These are phyloP conservation scores for Golubevia sp. DNA, from an alignment of 1,284 basidiomycete species.

Conservation along the genomic window DNA sequence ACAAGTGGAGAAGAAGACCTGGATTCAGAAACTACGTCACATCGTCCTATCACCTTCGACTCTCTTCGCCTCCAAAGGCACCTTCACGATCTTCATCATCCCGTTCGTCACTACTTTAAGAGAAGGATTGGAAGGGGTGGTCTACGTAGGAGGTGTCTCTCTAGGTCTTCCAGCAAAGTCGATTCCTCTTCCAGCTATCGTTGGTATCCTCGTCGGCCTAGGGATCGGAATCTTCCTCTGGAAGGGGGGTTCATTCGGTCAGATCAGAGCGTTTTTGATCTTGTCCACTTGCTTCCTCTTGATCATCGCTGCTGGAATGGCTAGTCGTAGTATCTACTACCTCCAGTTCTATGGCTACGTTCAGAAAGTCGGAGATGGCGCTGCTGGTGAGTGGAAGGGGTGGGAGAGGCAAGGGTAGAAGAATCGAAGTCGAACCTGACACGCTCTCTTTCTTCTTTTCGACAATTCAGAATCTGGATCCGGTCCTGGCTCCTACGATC, in stretches of 20 bases:
- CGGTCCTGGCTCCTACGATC: constrained; percentile 46
- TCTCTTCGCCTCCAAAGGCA: background rate
- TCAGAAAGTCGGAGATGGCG: constrained; percentile 39
- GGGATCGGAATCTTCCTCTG: constrained; percentile 43
- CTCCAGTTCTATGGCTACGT: constrained; percentile 51
- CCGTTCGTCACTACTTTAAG: constrained; percentile 54
- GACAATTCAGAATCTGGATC: constrained; percentile 33
- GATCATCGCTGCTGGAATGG: constrained; percentile 53
- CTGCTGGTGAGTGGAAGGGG: constrained; percentile 12
- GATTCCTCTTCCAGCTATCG: constrained; percentile 53
- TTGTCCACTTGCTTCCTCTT: constrained; percentile 46
- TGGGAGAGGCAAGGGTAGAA: too few relatives aligned
- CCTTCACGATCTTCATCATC: constrained; percentile 43
- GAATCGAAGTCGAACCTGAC: background rate
- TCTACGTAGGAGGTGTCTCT: constrained; percentile 56
- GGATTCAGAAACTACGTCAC: background rate
- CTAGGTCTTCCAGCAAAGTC: constrained; percentile 49
- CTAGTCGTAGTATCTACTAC: constrained; percentile 41
- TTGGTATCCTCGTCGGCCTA: constrained; percentile 39
- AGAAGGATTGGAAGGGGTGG: constrained; percentile 54
- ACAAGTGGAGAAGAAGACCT: constrained; percentile 11
- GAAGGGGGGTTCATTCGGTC: constrained; percentile 31
- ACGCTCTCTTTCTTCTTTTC: background rate
- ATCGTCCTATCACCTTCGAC: background rate
- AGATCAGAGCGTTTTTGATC: constrained; percentile 42